Evolutionary conservation across 2,329 filamentous ascomycete genomes (phyloP), one percentile per base, ranked within the genome.

Genomic region (Biscogniauxia marginata): DNA sequence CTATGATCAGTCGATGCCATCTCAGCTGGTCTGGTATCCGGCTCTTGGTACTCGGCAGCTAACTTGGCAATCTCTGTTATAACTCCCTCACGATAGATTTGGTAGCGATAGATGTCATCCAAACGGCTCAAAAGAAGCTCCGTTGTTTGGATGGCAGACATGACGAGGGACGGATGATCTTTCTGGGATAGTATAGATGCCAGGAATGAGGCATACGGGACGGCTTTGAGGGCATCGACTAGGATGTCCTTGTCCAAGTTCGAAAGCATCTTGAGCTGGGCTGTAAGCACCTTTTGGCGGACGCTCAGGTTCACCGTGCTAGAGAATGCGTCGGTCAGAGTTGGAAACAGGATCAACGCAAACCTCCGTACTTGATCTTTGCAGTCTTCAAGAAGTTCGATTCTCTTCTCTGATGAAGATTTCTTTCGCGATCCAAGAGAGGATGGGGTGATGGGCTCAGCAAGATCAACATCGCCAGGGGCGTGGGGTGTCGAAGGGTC

Each of bases 211-310:
- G 95, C 92, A 73, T 98, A 99, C 0, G 95, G 91, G 1, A 99
- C 93, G 16, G 90, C 84, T 22, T 88, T 88, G 24, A 99, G 76
- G 7, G 93, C 89, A 65, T 97, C 93, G 59, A 91, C 83, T 3
- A 99, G 82, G 50, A 99, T 91, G 39, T 83, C 80, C 46, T 85
- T 86, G 65, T 97, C 91, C n/a, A 99, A 77, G 63, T 97, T 96
- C 11, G 92, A 96, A 8, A 99, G 82, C 91, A 99, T 98, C 76
- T 98, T 98, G 46, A 98, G 78, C 68, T 99, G 95, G n/a, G 93
- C 95, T 19, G 86, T 91, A 30, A 99, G 81, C 2, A 99, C 95
- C 74, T 96, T 97, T 70, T 98, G 91, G 20, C 96, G 89, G 44
- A 99, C 95, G 55, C 86, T 91, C 16, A 98, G 77, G 69, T 99